Evolutionary conservation across 2,329 filamentous ascomycete genomes (phyloP).

Genomic region (Apiospora kogelbergensis): DNA sequence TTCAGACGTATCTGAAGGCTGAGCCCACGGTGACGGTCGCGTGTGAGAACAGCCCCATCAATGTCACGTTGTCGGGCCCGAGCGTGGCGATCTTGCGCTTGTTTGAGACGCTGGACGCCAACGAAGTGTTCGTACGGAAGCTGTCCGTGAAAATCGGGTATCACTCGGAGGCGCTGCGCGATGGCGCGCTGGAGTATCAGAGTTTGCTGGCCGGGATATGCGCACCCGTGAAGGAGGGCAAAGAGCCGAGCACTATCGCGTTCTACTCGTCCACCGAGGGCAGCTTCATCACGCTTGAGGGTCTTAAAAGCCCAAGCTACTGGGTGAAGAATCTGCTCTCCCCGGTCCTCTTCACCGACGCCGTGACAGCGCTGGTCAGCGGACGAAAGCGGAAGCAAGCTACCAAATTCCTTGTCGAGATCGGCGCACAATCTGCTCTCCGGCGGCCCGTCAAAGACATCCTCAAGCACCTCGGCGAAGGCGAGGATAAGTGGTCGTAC

Average conservation of each 20-base stretch:
- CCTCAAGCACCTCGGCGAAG: slow-evolving; percentile 6
- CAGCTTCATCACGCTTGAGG: slow-evolving; percentile 17
- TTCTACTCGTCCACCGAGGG: slow-evolving; percentile 26
- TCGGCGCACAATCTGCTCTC: slow-evolving; percentile 25
- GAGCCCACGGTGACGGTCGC: slow-evolving; percentile 25
- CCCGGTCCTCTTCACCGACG: slow-evolving; percentile 24
- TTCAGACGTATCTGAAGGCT: slow-evolving; percentile 26
- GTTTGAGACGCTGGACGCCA: slow-evolving; percentile 17
- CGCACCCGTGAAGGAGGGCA: slow-evolving; percentile 7
- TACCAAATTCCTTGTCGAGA: slow-evolving; percentile 22
- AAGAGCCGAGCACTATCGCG: slow-evolving; percentile 15
- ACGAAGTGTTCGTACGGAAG: slow-evolving; percentile 23
- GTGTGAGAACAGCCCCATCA: slow-evolving; percentile 25
- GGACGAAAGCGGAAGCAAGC: slow-evolving; percentile 17
- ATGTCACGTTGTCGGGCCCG: slow-evolving; percentile 23
- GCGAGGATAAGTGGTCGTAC: slow-evolving; percentile 14
- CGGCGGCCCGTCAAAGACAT: slow-evolving; percentile 25
- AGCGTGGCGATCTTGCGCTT: slow-evolving; percentile 22
- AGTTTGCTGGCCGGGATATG: slow-evolving; percentile 12
- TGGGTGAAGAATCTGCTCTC: slow-evolving; percentile 26
- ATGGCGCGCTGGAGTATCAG: slow-evolving; percentile 23
- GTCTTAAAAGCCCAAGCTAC: slow-evolving; percentile 21
- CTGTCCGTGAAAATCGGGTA: slow-evolving; percentile 25
- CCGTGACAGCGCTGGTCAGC: slow-evolving; percentile 18
- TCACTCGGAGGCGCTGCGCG: slow-evolving; percentile 25